Percentiles rank a stretch among this genome's conserved stretches.
Evolutionary conservation across 2,329 filamentous ascomycete genomes (phyloP).

Genomic region (Gaeumannomyces sp.): DNA sequence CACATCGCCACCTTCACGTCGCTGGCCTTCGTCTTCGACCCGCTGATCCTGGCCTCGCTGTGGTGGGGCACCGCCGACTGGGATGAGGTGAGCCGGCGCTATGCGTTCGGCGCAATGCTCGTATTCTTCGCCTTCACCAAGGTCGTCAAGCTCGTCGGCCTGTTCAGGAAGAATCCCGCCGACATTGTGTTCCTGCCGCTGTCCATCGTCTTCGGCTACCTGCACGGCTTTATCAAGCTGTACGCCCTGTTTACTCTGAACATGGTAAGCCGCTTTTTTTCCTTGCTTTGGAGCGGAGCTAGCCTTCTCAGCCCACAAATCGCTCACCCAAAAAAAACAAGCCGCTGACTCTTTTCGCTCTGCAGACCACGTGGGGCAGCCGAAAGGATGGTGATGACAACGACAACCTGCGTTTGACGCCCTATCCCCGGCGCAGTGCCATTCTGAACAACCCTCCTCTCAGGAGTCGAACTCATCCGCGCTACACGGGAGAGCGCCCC

Average conservation of each 20-base stretch:
- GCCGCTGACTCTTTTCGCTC: slow-evolving; percentile 3
- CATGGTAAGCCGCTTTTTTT: slow-evolving; percentile 54
- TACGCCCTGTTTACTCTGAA: slow-evolving; percentile 78
- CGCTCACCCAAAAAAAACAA: slow-evolving; percentile 10
- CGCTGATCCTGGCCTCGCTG: slow-evolving; percentile 62
- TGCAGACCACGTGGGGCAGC: slow-evolving; percentile 90
- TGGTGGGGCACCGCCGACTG: slow-evolving; percentile 62
- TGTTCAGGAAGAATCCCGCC: slow-evolving; percentile 77
- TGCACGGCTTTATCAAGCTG: slow-evolving; percentile 87
- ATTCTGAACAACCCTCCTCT: slow-evolving; percentile 37
- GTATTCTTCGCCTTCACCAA: slow-evolving; percentile 76
- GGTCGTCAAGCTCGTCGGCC: slow-evolving; percentile 80
- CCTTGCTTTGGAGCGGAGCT: neutral
- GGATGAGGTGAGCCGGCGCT: slow-evolving; percentile 44
- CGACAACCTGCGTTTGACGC: slow-evolving; percentile 37
- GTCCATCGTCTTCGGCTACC: slow-evolving; percentile 87
- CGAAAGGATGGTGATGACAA: slow-evolving; percentile 85
- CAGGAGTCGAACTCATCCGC: slow-evolving; percentile 34
- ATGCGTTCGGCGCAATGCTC: slow-evolving; percentile 56
- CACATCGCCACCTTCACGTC: slow-evolving; percentile 90
- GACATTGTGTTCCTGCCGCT: slow-evolving; percentile 75
- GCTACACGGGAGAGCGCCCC: slow-evolving; percentile 37
- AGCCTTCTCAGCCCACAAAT: neutral
- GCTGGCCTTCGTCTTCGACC: slow-evolving; percentile 73
- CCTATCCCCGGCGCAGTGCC: slow-evolving; percentile 13